Percentiles rank a stretch among this genome's conserved stretches.
Conservation (phyloP, 73 alveolate genomes). For the Effrenium voratum region DNA sequence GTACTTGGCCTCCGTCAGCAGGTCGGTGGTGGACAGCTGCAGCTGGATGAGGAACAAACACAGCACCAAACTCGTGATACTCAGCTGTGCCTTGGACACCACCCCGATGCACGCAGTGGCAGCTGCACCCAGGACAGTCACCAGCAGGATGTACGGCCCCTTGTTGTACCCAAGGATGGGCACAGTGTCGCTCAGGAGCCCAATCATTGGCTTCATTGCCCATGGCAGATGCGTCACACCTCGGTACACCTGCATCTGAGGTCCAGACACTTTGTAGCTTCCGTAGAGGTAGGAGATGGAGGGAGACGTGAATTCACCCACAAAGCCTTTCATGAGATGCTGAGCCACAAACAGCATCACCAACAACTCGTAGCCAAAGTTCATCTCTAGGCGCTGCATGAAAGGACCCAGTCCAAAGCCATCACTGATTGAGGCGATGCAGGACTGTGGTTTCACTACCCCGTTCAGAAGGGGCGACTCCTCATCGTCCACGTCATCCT, state of each 20-base stretch:
- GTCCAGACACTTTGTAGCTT: constrained; percentile 31
- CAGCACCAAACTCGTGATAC: constrained; percentile 42
- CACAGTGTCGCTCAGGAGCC: constrained; percentile 67
- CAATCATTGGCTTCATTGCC: constrained; percentile 89
- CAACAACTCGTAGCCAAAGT: constrained; percentile 65
- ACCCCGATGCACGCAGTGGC: constrained; percentile 70
- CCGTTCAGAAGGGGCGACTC: constrained; percentile 39
- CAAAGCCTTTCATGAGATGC: constrained; percentile 64
- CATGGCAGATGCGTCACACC: constrained; percentile 64
- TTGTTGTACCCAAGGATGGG: constrained; percentile 91
- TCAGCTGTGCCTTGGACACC: constrained; percentile 11
- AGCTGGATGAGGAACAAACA: constrained; percentile 60
- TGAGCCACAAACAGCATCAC: constrained; percentile 66
- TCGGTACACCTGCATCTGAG: constrained; percentile 48
- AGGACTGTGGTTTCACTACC: neutral
- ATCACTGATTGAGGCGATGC: neutral
- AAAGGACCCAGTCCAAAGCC: constrained; percentile 73
- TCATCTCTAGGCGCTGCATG: constrained; percentile 43
- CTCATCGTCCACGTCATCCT: constrained; percentile 17
- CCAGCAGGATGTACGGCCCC: constrained; percentile 46
- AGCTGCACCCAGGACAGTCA: constrained; percentile 56
- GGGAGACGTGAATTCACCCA: constrained; percentile 18
- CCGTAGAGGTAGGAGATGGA: constrained; percentile 24
- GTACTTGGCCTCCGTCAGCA: constrained; percentile 86
- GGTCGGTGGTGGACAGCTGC: constrained; percentile 76